These are phyloP conservation scores for Musa schizocarpa DNA, from an alignment of 176 grass and related monocot species.

Conservation along the genomic window DNA sequence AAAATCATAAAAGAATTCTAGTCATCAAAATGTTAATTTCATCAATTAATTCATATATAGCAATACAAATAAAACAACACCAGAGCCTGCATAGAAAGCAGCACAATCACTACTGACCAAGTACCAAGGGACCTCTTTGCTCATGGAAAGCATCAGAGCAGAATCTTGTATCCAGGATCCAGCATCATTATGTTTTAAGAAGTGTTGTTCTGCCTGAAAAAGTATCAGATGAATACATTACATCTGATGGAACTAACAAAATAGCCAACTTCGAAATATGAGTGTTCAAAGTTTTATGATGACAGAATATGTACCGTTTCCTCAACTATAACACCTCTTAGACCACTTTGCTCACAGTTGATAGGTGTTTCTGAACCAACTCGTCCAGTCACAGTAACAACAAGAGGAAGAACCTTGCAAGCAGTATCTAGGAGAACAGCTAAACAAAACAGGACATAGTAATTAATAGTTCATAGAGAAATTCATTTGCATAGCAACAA, in stretches of 20 bases:
- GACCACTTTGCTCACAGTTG: conserved; percentile 79
- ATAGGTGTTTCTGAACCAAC: conserved; percentile 84
- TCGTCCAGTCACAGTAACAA: conserved; percentile 72
- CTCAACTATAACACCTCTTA: conserved; percentile 84
- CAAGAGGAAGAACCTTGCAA: conserved; percentile 67
- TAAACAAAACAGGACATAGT: conserved; percentile 25
- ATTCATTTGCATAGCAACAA: not conserved
- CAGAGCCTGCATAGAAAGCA: not conserved
- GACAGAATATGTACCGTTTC: conserved; percentile 53
- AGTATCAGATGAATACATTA: conserved; percentile 16
- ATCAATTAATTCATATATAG: not conserved
- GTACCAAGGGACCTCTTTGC: conserved; percentile 92
- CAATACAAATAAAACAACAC: not conserved
- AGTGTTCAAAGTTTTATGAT: not conserved
- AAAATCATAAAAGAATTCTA: not conserved
- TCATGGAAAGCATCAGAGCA: conserved; percentile 65
- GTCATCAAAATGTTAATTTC: not conserved
- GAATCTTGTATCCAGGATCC: conserved; percentile 98
- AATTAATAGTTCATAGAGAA: conserved; percentile 5
- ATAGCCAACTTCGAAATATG: not conserved
- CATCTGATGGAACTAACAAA: not conserved
- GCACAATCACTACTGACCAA: conserved; percentile 47
- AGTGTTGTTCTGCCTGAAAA: conserved; percentile 81
- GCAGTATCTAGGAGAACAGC: conserved; percentile 73
- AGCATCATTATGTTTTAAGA: conserved; percentile 92